These are phyloP conservation scores for Entamoeba histolytica DNA, from an alignment of 208 protist species.

Conservation along the genomic window DNA sequence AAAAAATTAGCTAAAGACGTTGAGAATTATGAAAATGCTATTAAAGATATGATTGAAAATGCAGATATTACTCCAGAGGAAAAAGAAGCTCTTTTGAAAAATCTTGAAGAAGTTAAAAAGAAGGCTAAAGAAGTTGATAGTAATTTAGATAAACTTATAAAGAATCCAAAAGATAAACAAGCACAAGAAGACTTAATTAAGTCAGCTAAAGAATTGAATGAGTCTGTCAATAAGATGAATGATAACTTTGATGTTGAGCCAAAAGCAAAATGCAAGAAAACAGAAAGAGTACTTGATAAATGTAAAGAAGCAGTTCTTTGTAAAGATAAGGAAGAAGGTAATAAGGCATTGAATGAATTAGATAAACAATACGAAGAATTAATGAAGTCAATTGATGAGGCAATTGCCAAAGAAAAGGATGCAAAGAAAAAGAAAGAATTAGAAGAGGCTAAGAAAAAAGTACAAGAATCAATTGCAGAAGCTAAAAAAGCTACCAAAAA, in stretches of 20 bases:
- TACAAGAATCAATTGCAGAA: not conserved
- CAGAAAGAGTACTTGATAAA: not conserved
- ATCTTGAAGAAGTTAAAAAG: not conserved
- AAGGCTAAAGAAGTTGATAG: not conserved
- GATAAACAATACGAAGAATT: not conserved
- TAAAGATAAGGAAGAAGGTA: not conserved
- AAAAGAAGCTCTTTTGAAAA: not conserved
- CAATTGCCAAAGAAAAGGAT: not conserved
- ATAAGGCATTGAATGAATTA: not conserved
- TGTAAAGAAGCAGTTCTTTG: not conserved
- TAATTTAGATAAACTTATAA: not conserved
- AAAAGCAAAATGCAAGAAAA: not conserved
- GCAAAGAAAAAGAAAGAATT: not conserved
- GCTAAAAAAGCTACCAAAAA: not conserved
- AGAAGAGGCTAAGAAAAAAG: not conserved
- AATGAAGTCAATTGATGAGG: not conserved
- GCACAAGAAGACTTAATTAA: not conserved
- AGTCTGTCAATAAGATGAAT: not conserved
- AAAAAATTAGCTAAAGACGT: not conserved
- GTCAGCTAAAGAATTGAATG: not conserved
- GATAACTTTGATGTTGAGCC: not conserved
- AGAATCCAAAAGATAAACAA: not conserved
- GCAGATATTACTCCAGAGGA: not conserved
- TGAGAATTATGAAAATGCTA: not conserved
- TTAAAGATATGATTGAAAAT: not conserved